A percentile compares a stretch with the other conserved stretches of the same genome.
Conservation (phyloP, 805 yeast species). For the Kurtzmaniella cleridarum region DNA sequence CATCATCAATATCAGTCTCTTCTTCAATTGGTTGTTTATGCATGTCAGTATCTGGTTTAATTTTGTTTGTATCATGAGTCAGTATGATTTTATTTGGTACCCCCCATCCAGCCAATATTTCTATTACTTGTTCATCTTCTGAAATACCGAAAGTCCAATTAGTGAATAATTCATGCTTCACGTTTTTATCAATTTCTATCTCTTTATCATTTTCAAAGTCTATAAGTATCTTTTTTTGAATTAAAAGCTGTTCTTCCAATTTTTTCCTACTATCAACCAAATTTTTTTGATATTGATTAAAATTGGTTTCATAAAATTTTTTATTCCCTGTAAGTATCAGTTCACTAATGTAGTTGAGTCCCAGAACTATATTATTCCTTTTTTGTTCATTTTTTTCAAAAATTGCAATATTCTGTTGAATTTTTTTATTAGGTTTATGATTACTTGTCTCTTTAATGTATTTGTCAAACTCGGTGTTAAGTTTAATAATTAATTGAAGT, state of each 20-base stretch:
- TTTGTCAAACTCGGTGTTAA: slow-evolving; percentile 22
- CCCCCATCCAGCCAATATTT: slow-evolving; percentile 16
- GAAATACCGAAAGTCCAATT: slow-evolving; percentile 9
- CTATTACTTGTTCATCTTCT: slow-evolving; percentile 8
- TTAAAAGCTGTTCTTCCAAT: slow-evolving; percentile 20
- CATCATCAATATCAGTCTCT: slow-evolving; percentile 13
- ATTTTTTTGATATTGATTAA: slow-evolving; percentile 17
- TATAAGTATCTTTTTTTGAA: slow-evolving; percentile 2
- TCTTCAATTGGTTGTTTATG: slow-evolving; percentile 2
- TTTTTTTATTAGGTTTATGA: no score
- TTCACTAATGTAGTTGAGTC: slow-evolving; percentile 30
- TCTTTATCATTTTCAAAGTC: neutral
- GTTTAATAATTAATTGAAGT: slow-evolving; percentile 27
- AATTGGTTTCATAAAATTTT: slow-evolving; percentile 19
- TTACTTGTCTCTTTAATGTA: no score
- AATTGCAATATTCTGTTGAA: no score
- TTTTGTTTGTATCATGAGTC: slow-evolving; percentile 1
- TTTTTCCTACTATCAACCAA: slow-evolving; percentile 16
- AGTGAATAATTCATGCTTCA: slow-evolving; percentile 11
- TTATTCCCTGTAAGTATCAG: slow-evolving; percentile 18
- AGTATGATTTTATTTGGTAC: slow-evolving; percentile 6
- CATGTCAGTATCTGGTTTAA: slow-evolving; percentile 10
- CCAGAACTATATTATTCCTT: slow-evolving; percentile 24
- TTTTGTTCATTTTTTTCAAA: slow-evolving; percentile 10
- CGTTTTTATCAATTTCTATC: slow-evolving; percentile 11